Percentiles rank a stretch among this genome's conserved stretches.
phyloP scores from a whole-genome alignment of 2,329 filamentous ascomycete genomes.

The Colletotrichum sp. region DNA sequence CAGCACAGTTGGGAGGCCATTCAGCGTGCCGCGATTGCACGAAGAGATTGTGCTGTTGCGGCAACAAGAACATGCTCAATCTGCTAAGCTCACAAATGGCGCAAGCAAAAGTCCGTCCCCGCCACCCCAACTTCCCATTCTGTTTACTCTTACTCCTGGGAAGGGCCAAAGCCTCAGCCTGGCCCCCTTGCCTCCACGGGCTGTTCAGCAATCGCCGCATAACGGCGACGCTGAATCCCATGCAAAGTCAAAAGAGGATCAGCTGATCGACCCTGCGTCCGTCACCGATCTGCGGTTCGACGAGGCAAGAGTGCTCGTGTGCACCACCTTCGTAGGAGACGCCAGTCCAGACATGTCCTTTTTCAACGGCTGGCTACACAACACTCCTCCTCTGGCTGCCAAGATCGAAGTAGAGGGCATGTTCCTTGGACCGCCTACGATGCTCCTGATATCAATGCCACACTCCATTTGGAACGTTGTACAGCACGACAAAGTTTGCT shows the following conservation, averaged over 20 bases:
- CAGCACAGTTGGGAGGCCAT: conserved; percentile 52
- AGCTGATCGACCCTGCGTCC: conserved; percentile 51
- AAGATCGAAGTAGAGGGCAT: conserved; percentile 71
- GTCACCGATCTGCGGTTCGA: conserved; percentile 65
- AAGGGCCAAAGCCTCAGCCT: conserved; percentile 60
- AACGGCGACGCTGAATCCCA: conserved; percentile 17
- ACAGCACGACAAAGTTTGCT: conserved; percentile 71
- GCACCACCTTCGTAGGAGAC: conserved; percentile 71
- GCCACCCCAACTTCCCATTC: conserved; percentile 48
- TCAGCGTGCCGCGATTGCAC: conserved; percentile 60
- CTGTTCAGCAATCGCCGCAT: conserved; percentile 34
- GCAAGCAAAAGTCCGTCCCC: conserved; percentile 39
- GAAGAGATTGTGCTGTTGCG: conserved; percentile 57
- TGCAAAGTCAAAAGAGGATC: conserved; percentile 39
- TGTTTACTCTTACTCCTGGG: conserved; percentile 61
- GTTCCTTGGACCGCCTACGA: conserved; percentile 71
- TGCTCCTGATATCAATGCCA: conserved; percentile 71
- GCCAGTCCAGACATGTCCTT: conserved; percentile 70
- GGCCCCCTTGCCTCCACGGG: conserved; percentile 46
- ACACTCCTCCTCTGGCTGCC: conserved; percentile 59
- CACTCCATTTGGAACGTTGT: conserved; percentile 68
- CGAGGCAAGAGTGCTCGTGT: conserved; percentile 67
- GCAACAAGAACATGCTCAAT: conserved; percentile 49
- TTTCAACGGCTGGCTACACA: conserved; percentile 70
- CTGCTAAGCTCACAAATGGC: conserved; percentile 50